Base-by-base conservation (phyloP, 768 basidiomycete genomes). In the Macrocybe gigantea region DNA sequence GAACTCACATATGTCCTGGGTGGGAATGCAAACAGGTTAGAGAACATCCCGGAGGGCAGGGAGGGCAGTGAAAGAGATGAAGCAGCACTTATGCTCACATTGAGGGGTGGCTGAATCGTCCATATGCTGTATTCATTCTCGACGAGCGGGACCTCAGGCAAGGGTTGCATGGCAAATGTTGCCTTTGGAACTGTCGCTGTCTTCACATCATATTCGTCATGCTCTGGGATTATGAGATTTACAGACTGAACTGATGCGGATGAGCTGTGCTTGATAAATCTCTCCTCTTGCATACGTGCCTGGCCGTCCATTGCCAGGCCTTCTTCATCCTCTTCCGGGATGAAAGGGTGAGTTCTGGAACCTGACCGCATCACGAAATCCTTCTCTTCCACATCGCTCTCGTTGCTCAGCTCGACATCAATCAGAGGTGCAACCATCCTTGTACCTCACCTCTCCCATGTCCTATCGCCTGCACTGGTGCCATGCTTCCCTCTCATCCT, bases 381-480 rank as follows among this genome's bases (percentile, higher is more conserved):
- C 5, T 67, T 78, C 0, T 76, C 78, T 47, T 86, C 84, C 14
- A 57, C 74, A n/a, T 87, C 88, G 53, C 87, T 88, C 61, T 88
- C 86, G 60, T 89, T 88, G 54, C 86, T 88, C 56, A 88, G 46
- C 58, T 89, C 86, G 29, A 85, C 80, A 29, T 82, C 75, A 38
- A 88, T 87, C 3, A 87, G 87, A 6, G 84, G 86, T 9, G 67
- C 74, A 15, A 62, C 30, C 13, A 32, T 33, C 34, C 42, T 8
- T 10, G 31, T 30, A 32, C 31, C 31, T 6, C 31, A 41, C n/a
- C 63, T 61, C 43, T 54, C 60, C 43, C 47, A 71, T 63, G 9
- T 65, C 71, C 50, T 74, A 72, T 11, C 73, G 60, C 48, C 73
- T 74, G 54, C 75, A 69, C 6, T 74, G 74, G 52, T 82, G 78